Evolutionary conservation across 331 rosid genomes (phyloP).

Genomic region (Quercus phellos): DNA sequence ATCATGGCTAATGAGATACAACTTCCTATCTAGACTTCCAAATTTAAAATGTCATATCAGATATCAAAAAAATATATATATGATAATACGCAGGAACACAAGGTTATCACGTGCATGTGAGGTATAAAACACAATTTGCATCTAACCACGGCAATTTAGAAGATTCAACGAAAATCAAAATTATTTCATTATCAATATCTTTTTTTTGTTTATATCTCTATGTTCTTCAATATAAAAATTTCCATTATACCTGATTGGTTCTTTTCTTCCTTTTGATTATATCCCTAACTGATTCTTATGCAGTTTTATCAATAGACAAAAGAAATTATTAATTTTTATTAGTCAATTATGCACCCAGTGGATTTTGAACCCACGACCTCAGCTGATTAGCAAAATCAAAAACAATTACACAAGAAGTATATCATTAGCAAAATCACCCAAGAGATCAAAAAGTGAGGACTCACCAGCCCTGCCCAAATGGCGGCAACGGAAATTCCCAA

Average conservation of each 20-base stretch:
- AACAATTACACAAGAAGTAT: background rate
- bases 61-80: background rate
- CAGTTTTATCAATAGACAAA: background rate
- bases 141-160: background rate
- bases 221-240: background rate
- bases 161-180: background rate
- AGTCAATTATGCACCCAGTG: too few species aligned
- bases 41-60: background rate
- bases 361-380: too few species aligned
- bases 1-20: background rate
- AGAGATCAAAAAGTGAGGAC: conserved; percentile 29
- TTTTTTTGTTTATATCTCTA: background rate
- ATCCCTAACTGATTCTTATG: background rate
- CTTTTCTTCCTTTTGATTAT: background rate
- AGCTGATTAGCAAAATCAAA: background rate
- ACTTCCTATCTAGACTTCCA: background rate
- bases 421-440: background rate
- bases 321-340: background rate
- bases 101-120: background rate
- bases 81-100: background rate
- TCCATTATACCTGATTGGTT: background rate
- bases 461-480: conserved; percentile 98
- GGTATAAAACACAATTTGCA: background rate
- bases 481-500: conserved; percentile 95
- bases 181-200: background rate